Conservation (phyloP, 1,139 yeast species). For the Lizanozyma gosingica region DNA sequence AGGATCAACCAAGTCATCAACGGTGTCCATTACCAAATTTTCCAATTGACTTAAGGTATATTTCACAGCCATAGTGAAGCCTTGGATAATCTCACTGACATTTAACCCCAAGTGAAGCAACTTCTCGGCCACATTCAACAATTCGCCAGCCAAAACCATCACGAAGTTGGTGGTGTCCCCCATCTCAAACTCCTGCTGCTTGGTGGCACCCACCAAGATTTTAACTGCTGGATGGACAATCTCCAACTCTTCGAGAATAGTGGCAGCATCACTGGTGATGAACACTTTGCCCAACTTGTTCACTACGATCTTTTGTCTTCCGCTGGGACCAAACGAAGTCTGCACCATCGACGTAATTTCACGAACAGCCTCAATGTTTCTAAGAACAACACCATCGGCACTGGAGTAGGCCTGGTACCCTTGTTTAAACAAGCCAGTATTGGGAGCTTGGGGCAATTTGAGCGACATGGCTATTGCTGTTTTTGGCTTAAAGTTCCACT, state of each 20-base stretch:
- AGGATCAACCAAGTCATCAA: constrained; percentile 47
- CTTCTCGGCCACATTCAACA: constrained; percentile 76
- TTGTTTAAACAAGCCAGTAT: constrained; percentile 87
- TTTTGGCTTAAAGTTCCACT: too few species aligned
- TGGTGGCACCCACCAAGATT: constrained; percentile 89
- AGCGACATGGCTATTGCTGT: constrained; percentile 73
- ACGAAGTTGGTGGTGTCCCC: constrained; percentile 43
- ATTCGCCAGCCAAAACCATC: constrained; percentile 75
- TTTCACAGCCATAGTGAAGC: constrained; percentile 75
- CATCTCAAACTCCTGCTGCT: constrained; percentile 88
- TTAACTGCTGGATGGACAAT: constrained; percentile 97
- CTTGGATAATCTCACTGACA: constrained; percentile 85
- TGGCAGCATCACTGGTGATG: constrained; percentile 94
- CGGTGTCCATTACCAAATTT: constrained; percentile 51
- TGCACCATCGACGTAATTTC: constrained; percentile 87
- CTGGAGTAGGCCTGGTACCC: constrained; percentile 87
- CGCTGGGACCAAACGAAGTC: constrained; percentile 96
- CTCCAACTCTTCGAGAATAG: constrained; percentile 87
- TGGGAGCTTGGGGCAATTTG: constrained; percentile 88
- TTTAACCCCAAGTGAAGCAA: constrained; percentile 77
- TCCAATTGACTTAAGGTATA: constrained; percentile 65
- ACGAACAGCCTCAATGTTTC: constrained; percentile 90
- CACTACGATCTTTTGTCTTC: constrained; percentile 91
- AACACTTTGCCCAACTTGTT: constrained; percentile 74
- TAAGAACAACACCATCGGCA: constrained; percentile 89